phyloP scores from a whole-genome alignment of 176 grass and related monocot genomes.

The Lolium rigidum region DNA sequence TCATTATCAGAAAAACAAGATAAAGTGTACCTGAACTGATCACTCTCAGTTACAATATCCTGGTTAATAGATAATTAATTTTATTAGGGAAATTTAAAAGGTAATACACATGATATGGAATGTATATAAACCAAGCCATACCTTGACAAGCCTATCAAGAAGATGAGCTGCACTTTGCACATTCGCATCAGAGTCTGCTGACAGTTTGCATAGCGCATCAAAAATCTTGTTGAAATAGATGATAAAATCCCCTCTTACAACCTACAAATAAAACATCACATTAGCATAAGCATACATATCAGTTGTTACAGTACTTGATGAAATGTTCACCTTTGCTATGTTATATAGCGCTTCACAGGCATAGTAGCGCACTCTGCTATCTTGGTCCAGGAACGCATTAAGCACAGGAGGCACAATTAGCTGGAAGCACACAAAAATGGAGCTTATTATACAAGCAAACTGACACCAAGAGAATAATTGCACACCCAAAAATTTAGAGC shows the following conservation, averaged over 20 bases:
- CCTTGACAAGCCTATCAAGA: conserved; percentile 98
- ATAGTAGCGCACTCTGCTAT: conserved; percentile 99
- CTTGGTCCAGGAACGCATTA: conserved; percentile 78
- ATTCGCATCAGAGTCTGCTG: conserved; percentile 95
- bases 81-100: conserved; percentile 45
- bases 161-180: conserved; percentile 99
- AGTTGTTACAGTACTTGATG: background rate
- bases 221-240: conserved; percentile 98
- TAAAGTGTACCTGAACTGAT: conserved; percentile 86
- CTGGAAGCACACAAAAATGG: conserved; percentile 44
- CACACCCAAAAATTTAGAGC: background rate
- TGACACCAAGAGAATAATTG: conserved; percentile 27
- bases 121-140: conserved; percentile 39
- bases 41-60: conserved; percentile 99
- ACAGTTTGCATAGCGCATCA: conserved; percentile 93
- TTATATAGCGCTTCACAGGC: conserved; percentile 99
- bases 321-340: conserved; percentile 92
- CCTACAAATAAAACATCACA: conserved; percentile 53
- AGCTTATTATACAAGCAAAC: conserved; percentile 44
- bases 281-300: conserved; percentile 1
- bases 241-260: conserved; percentile 98
- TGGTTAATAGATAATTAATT: conserved; percentile 51
- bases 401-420: conserved; percentile 92
- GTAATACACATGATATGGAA: background rate
- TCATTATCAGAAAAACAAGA: background rate